Conservation (phyloP, 768 basidiomycete species). For the Agaricus bisporus region DNA sequence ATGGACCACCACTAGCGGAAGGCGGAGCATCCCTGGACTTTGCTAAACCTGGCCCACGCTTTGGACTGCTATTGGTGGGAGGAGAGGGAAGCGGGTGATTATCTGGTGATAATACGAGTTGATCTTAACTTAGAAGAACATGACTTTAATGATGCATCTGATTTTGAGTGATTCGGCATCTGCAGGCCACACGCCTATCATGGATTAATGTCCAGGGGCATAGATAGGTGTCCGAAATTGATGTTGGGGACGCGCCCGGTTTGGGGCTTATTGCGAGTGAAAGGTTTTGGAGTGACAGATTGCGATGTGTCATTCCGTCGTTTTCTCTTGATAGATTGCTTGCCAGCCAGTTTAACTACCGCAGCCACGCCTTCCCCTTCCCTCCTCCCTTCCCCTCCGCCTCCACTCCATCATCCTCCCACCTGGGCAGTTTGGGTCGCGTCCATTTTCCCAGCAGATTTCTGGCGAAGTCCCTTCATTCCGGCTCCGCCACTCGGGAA, state of each 20-base stretch:
- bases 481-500: background rate
- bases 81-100: constrained; percentile 20
- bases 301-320: constrained; percentile 7
- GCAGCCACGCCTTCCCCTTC: background rate
- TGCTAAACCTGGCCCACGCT: constrained; percentile 67
- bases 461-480: background rate
- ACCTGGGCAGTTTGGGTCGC: background rate
- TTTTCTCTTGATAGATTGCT: constrained; percentile 3
- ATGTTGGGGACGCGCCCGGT: background rate
- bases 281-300: constrained; percentile 8
- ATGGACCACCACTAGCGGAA: constrained; percentile 44
- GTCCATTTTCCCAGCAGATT: background rate
- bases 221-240: background rate
- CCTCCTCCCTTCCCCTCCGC: background rate
- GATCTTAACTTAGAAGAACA: background rate
- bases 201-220: background rate
- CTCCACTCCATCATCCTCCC: background rate
- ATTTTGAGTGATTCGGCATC: background rate
- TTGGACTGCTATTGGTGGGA: constrained; percentile 68
- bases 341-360: background rate
- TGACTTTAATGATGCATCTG: background rate
- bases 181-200: background rate
- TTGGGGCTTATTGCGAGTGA: constrained; percentile 1
- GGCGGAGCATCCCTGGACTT: constrained; percentile 57
- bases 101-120: background rate